A percentile compares a stretch with the other conserved stretches of the same genome.
phyloP scores from a whole-genome alignment of 2,329 filamentous ascomycete genomes.

The Didymella segeticola region DNA sequence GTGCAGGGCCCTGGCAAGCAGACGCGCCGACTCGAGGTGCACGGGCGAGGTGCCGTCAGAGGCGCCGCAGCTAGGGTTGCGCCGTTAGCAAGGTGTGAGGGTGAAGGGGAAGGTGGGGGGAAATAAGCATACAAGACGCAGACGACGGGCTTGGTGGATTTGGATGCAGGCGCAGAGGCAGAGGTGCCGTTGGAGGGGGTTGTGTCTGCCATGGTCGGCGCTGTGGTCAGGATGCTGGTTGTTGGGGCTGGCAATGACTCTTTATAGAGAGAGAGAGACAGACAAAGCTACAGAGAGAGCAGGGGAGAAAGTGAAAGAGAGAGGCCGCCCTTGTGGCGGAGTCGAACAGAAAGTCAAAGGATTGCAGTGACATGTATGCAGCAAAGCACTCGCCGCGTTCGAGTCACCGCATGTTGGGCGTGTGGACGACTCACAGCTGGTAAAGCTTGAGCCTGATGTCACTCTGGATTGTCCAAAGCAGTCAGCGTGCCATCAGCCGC shows the following conservation, averaged over 20 bases:
- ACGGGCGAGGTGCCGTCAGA: conserved; percentile 73
- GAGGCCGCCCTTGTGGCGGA: conserved; percentile 5
- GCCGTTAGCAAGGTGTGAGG: conserved; percentile 17
- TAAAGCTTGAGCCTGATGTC: no score
- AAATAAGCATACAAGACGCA: conserved; percentile 77
- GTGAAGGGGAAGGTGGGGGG: background rate
- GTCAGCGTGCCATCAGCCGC: conserved; percentile 20
- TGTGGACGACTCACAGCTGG: conserved; percentile 12
- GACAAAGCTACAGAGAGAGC: no score
- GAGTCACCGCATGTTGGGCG: background rate
- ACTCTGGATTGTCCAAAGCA: no score
- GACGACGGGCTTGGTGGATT: conserved; percentile 69
- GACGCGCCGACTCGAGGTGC: conserved; percentile 79
- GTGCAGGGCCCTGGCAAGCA: conserved; percentile 76
- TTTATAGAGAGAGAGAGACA: no score
- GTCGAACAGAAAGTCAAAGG: background rate
- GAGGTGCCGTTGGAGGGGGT: conserved; percentile 15
- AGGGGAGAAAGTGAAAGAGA: background rate
- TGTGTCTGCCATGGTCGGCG: conserved; percentile 27
- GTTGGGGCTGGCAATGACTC: no score
- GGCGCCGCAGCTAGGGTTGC: conserved; percentile 76
- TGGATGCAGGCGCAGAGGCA: no score
- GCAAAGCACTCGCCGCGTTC: background rate
- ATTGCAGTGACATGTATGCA: no score
- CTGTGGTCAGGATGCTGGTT: background rate